Conservation (phyloP, 2,329 filamentous ascomycete genomes). For the Fusarium anthophilum region DNA sequence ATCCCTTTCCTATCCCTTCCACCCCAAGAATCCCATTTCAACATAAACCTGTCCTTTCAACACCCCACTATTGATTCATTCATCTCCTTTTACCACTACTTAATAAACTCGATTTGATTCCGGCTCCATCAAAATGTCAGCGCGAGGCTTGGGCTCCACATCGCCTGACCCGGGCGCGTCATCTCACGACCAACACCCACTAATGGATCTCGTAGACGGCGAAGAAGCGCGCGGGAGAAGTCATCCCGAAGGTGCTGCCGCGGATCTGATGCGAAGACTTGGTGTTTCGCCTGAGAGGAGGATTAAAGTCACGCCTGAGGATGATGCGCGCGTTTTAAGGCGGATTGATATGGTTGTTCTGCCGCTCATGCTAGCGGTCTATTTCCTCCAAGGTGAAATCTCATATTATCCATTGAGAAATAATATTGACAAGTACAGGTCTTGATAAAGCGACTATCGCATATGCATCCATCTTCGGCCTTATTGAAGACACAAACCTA, state of each 20-base stretch:
- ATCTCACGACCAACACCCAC: constrained; percentile 9
- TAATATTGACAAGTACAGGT: not conserved
- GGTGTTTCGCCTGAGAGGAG: constrained; percentile 25
- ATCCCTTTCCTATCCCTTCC: constrained; percentile 12
- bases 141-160: constrained; percentile 4
- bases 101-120: not conserved
- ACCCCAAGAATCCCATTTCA: not conserved
- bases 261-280: constrained; percentile 14
- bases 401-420: accelerated
- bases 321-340: constrained; percentile 29
- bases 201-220: constrained; percentile 15
- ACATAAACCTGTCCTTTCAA: not conserved
- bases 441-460: constrained; percentile 55
- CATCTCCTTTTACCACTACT: not conserved
- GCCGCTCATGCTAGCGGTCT: constrained; percentile 34
- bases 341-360: constrained; percentile 32
- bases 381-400: constrained; percentile 26
- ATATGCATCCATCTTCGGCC: constrained; percentile 72
- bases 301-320: constrained; percentile 32
- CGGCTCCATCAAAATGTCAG: not conserved
- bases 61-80: not conserved
- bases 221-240: not conserved
- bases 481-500: constrained; percentile 62
- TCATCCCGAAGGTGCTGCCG: not conserved
- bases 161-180: constrained; percentile 16